A percentile compares a stretch with the other conserved stretches of the same genome.
phyloP scores from a whole-genome alignment of 225 moss, liverwort and hornwort genomes.

The Lunularia cruciata region DNA sequence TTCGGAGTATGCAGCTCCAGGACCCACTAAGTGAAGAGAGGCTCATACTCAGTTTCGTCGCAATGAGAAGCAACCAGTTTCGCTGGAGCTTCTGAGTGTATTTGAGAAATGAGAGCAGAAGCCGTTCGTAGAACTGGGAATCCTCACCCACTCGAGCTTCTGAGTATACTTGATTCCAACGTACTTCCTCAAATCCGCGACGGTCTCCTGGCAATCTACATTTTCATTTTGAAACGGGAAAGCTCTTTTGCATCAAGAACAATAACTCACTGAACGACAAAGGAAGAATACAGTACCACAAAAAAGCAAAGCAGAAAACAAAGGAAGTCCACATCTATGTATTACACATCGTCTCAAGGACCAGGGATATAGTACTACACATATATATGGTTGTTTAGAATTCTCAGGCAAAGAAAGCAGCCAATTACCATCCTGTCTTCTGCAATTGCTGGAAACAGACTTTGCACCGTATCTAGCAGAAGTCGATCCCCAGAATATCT shows the following conservation, averaged over 20 bases:
- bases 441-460: constrained; percentile 31
- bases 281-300: not conserved
- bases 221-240: not conserved
- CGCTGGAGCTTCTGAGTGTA: too few species aligned
- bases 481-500: constrained; percentile 30
- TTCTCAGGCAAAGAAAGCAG: too few species aligned
- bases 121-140: not conserved
- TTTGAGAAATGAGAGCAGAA: not conserved
- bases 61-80: too few species aligned
- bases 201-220: not conserved
- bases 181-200: constrained; percentile 8
- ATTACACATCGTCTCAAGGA: too few species aligned
- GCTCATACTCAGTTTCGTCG: too few species aligned
- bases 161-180: too few species aligned
- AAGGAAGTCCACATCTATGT: too few species aligned
- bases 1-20: too few species aligned
- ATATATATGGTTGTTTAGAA: too few species aligned
- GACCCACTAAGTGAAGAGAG: not conserved
- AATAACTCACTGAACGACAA: not conserved
- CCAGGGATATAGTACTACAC: too few species aligned
- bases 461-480: constrained; percentile 35
- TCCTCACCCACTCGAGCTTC: not conserved
- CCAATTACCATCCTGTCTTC: constrained; percentile 30
- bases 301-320: too few species aligned
- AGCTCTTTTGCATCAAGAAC: not conserved